Evolutionary conservation across 345 rosid genomes (phyloP).

Genomic region (Geranium brycei): DNA sequence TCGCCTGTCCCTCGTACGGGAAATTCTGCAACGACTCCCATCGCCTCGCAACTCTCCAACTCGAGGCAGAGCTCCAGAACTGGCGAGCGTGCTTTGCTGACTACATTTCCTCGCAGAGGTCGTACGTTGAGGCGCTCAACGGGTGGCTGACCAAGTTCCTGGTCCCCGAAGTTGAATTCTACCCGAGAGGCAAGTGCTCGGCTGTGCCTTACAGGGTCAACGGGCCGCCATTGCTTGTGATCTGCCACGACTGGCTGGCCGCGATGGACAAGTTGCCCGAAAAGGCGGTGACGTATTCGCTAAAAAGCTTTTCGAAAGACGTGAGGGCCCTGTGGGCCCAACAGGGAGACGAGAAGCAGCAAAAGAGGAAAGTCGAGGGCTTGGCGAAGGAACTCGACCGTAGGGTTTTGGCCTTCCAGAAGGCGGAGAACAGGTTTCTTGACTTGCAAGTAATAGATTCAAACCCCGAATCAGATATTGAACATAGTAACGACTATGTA

Average conservation of each 20-base stretch:
- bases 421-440: conserved; percentile 33
- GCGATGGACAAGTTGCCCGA: conserved; percentile 38
- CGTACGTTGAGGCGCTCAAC: conserved; percentile 42
- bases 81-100: conserved; percentile 45
- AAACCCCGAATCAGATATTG: conserved; percentile 19
- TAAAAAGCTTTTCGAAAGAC: conserved; percentile 54
- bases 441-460: conserved; percentile 30
- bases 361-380: conserved; percentile 50
- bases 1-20: conserved; percentile 35
- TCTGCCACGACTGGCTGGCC: conserved; percentile 42
- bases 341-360: conserved; percentile 56
- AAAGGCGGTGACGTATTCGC: conserved; percentile 27
- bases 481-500: conserved; percentile 10
- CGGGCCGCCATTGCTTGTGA: conserved; percentile 44
- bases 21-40: conserved; percentile 56
- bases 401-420: conserved; percentile 29
- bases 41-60: conserved; percentile 61
- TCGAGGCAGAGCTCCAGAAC: conserved; percentile 55
- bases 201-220: conserved; percentile 20
- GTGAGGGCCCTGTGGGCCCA: conserved; percentile 44
- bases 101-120: conserved; percentile 42
- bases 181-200: conserved; percentile 35
- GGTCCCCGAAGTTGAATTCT: conserved; percentile 45
- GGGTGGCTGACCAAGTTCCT: conserved; percentile 58
- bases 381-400: conserved; percentile 51